A percentile compares a stretch with the other conserved stretches of the same genome.
Conservation (phyloP, 495 filamentous ascomycete species). For the Penicillium canariense region DNA sequence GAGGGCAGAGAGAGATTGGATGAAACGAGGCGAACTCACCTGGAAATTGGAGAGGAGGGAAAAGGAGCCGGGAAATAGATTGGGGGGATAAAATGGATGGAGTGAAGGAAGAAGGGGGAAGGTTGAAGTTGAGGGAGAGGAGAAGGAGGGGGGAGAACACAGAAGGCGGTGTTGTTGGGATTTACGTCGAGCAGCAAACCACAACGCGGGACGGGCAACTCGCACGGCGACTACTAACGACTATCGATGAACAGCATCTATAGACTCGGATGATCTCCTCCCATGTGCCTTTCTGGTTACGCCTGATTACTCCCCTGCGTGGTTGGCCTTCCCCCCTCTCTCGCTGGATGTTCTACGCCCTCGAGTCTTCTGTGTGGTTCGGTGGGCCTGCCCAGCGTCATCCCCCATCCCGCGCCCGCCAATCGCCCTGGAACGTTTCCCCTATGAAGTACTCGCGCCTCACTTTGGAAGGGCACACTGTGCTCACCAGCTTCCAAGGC, state of each 20-base stretch:
- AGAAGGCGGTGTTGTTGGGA: conserved; percentile 41
- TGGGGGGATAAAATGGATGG: conserved; percentile 18
- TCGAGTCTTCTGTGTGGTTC: conserved; percentile 46
- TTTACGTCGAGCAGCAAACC: conserved; percentile 10
- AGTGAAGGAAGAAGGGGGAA: conserved; percentile 12
- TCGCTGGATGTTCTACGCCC: conserved; percentile 1
- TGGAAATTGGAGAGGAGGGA: conserved; percentile 19
- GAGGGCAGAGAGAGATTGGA: conserved; percentile 19
- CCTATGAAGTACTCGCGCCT: conserved; percentile 24
- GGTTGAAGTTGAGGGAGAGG: conserved; percentile 27
- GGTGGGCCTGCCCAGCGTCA: conserved; percentile 46
- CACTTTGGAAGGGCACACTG: not conserved
- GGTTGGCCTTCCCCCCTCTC: not conserved
- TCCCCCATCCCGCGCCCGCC: conserved; percentile 42
- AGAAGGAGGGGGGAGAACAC: conserved; percentile 27
- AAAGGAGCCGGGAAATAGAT: conserved; percentile 17
- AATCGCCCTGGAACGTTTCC: conserved; percentile 31
- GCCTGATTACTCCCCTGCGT: not conserved
- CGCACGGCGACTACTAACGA: not conserved
- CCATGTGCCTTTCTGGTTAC: not conserved
- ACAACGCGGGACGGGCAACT: not conserved
- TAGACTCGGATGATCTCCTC: not conserved
- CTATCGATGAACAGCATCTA: not conserved
- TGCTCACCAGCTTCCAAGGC: not conserved
- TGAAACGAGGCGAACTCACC: conserved; percentile 25